Evolutionary conservation across 2,329 filamentous ascomycete species (phyloP), one percentile per base, ranked within the genome.

Genomic region (Colletotrichum tabaci): DNA sequence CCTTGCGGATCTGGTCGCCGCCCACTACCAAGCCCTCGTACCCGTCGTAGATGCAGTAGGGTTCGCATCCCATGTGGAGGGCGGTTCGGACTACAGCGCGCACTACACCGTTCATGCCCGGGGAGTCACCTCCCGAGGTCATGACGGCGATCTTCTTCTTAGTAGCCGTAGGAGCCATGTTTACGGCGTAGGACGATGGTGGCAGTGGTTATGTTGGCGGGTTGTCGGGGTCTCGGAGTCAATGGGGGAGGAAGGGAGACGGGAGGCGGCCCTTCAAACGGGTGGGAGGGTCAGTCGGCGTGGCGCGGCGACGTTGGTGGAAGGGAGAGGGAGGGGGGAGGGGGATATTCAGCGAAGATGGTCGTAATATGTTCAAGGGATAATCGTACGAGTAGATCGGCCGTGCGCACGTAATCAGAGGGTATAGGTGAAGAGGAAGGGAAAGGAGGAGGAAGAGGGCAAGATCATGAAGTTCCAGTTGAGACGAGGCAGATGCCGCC

Each of bases 1-100:
- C 94, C 84, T 94, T 89, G 77, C 90, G 90, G 84, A 99, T 98
- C 84, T 96, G 90, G 80, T 95, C 88, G 57, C 94, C 95, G 76
- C 96, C 96, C 76, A 93, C 90, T 38, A 99, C 96, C 65, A 99
- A 88, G 52, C 96, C 96, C 79, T 98, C 95, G 84, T 99, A 99
- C 73, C 96, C 96, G 82, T 98, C 96, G 82, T 96, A 96, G 80
- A 96, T 86, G 77, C 92, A 94, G 78, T 90, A 96, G 73, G 93
- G 88, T 77, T 95, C 93, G 79, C 93, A 96, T 73, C 89, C 92
- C 82, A 93, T 90, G 82, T 96, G 91, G 76, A 98, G 94, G 61
- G 95, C 90, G 89, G 95, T 98, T 76, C 96, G 93, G 70, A 99
- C 94, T 38, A 98, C 93, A 61, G 95, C 94, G 73, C 95, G 90